Percentiles rank a stretch among this genome's conserved stretches.
These are phyloP conservation scores for Tieghemiomyces parasiticus DNA, from an alignment of 192 early-diverging fungal species.

Conservation along the genomic window DNA sequence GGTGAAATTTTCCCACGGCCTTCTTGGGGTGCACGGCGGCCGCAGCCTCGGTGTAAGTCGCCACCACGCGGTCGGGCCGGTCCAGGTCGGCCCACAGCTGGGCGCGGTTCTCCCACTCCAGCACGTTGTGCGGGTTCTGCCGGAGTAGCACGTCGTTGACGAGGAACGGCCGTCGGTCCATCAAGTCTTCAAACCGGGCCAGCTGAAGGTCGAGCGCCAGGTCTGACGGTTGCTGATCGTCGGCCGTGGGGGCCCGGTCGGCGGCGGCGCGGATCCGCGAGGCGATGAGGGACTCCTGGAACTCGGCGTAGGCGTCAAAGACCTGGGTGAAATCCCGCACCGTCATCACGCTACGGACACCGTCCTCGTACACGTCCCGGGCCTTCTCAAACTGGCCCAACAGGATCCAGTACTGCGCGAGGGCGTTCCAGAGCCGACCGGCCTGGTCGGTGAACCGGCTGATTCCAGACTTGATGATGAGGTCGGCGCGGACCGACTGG, in stretches of 20 bases:
- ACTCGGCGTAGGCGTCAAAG: conserved; percentile 92
- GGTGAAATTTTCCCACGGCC: conserved; percentile 56
- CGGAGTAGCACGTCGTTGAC: conserved; percentile 86
- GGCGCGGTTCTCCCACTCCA: conserved; percentile 83
- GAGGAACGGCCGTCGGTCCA: conserved; percentile 83
- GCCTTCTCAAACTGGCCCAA: conserved; percentile 72
- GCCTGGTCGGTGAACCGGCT: conserved; percentile 64
- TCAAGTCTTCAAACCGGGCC: conserved; percentile 73
- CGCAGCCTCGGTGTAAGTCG: conserved; percentile 30
- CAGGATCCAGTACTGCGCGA: conserved; percentile 71
- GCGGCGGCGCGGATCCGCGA: conserved; percentile 56
- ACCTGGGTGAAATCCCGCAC: conserved; percentile 88
- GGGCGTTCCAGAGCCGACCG: conserved; percentile 73
- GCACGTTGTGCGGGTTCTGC: conserved; percentile 79
- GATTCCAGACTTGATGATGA: conserved; percentile 75
- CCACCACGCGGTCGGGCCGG: conserved; percentile 15
- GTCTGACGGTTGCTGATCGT: conserved; percentile 35
- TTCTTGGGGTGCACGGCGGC: conserved; percentile 60
- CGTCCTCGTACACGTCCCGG: conserved; percentile 90
- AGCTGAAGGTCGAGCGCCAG: conserved; percentile 69
- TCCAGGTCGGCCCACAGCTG: conserved; percentile 50
- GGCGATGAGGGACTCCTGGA: conserved; percentile 68
- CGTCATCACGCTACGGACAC: conserved; percentile 54
- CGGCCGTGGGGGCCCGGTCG: conserved; percentile 24
- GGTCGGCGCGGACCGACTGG: conserved; percentile 56